Evolutionary conservation across 2,329 filamentous ascomycete species (phyloP).

Genomic region (Talaromyces sp.): DNA sequence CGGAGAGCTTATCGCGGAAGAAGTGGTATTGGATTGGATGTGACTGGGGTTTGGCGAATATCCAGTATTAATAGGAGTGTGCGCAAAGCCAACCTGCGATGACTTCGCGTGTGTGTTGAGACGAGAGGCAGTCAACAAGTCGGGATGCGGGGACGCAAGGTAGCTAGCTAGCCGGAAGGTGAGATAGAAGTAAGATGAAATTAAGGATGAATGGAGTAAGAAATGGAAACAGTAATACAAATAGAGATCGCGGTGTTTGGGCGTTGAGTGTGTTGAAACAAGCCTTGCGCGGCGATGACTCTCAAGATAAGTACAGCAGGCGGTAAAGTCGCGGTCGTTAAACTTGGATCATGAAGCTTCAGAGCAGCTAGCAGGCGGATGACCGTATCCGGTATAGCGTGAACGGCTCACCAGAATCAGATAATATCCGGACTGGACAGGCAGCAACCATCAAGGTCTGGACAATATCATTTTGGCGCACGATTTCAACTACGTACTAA

Average conservation of each 20-base stretch:
- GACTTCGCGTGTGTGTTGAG: not conserved
- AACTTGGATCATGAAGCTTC: constrained; percentile 1
- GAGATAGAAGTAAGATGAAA: not conserved
- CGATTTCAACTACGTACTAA: no score
- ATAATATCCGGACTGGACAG: not conserved
- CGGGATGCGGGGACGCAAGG: constrained; percentile 7
- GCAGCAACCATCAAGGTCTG: no score
- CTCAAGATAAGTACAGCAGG: constrained; percentile 3
- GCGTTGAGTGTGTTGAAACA: not conserved
- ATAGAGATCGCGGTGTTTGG: not conserved
- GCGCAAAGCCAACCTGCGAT: not conserved
- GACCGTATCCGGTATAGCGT: constrained; percentile 3
- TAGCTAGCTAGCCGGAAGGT: not conserved
- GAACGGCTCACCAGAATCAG: not conserved
- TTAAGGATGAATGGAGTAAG: not conserved
- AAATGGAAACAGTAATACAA: not conserved
- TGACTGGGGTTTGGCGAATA: no score
- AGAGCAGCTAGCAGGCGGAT: not conserved
- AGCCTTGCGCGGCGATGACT: constrained; percentile 5
- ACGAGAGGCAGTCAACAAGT: not conserved
- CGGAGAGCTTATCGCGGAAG: not conserved
- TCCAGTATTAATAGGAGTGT: not conserved
- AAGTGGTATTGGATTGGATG: not conserved
- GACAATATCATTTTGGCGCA: no score
- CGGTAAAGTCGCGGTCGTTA: not conserved